Evolutionary conservation across 2,329 filamentous ascomycete genomes (phyloP), one percentile per base, ranked within the genome.

Genomic region (Fusarium musae): DNA sequence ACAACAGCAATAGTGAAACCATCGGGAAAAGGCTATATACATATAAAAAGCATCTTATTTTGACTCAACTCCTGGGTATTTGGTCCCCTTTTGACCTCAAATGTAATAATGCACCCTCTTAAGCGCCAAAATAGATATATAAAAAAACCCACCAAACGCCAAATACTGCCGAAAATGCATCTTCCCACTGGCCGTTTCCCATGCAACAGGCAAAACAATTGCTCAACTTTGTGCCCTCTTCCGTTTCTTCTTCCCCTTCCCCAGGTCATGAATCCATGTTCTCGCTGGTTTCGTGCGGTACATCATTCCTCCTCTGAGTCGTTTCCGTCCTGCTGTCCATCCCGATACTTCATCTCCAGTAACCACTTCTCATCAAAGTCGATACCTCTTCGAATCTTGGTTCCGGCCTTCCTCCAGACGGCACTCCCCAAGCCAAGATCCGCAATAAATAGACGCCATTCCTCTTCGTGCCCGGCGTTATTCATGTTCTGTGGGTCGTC

Each of bases 331-430:
- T 72, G 78, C 28, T 78, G 75, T 6, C 77, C 73, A 42, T 84
- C 83, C 26, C 84, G 83, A 68, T 88, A 89, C 67, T 81, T 84
- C 82, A 96, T 89, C 76, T 92, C 90, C 19, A 97, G 87, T 70
- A 96, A 91, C 96, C 96, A 98, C 73, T 91, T 90, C 67, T 91
- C 91, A 30, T 94, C 94, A 85, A 98, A 98, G 77, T 95, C 94
- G 63, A 98, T 92, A 0, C 95, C 95, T 73, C 93, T 91, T 26
- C 95, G 90, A 57, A 94, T 90, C 79, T 93, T 92, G 9, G 93
- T 94, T 5, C 93, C 93, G 2, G 93, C 93, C 80, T 94, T 94
- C 79, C 92, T 92, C 93, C 95, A 97, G 7, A 95, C 93, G 8
- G 93, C 89, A 65, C 93, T 91, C 4, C 91, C 91, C 19, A 98